Base-by-base conservation (phyloP, 306 rosid genomes). In the Vigna unguiculata region DNA sequence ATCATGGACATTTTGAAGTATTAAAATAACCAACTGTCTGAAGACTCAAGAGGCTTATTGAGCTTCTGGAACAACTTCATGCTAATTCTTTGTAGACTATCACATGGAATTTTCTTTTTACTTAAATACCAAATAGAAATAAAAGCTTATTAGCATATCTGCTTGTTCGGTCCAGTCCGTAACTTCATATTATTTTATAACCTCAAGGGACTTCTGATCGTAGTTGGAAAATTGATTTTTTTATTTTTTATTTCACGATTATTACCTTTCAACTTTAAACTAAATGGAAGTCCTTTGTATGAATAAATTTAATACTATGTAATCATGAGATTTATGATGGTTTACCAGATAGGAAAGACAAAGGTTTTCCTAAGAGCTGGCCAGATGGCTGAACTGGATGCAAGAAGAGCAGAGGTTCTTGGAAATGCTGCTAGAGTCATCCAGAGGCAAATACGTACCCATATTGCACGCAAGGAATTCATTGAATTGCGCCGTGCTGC, bases 301-400 rank as follows among this genome's bases (percentile, higher is more conserved):
- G 72, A 58, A 55, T 81, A 69, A 20, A 36, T 67, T 52, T 61
- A 69, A 48, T 61, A 40, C 67, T 54, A 75, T 36, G 43, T 79
- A 71, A 54, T 80, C 77, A 68, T 43, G 76, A 41, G 59, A 57
- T 82, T 88, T 81, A 78, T 83, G 59, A 73, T 88, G 89, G 76
- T 81, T 91, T 86, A 83, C 67, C 97, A 96, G 98, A 89, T 96
- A 78, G 99, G 99, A 64, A 96, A 93, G 86, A 19, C 93, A 69
- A 96, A 96, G 85, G 88, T 96, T 76, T 96, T 96, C 80, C 88
- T 96, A 59, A 81, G 99, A 84, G 99, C 97, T 69, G 99, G 99
- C 58, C 98, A 96, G 86, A 96, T 93, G 99, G 99, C 99, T 59
- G 94, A 90, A 84, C 76, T 96, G 89, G 99, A 96, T 90, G 91